Percentiles rank a stretch among this genome's conserved stretches.
These are phyloP conservation scores for Caloboletus inedulis DNA, from an alignment of 1,284 basidiomycete genomes.

Conservation along the genomic window DNA sequence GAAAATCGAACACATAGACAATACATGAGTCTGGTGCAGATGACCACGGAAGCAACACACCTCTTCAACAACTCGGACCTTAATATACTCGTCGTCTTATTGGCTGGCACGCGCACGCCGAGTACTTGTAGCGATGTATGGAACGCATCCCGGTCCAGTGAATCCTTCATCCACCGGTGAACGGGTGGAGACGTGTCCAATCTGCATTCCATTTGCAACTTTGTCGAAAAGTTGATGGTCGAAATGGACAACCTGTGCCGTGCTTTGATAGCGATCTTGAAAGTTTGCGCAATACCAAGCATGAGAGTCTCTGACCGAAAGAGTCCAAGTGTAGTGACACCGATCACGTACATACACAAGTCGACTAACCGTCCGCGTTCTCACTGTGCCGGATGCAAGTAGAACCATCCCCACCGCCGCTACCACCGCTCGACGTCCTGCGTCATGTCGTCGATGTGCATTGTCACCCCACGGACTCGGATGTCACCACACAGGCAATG, in stretches of 20 bases:
- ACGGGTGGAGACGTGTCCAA: conserved; percentile 59
- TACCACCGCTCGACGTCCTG: conserved; percentile 43
- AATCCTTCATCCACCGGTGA: conserved; percentile 41
- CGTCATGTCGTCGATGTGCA: conserved; percentile 72
- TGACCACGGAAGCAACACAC: conserved; percentile 39
- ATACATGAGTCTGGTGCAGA: neutral
- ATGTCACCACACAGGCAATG: conserved; percentile 45
- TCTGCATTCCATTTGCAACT: conserved; percentile 19
- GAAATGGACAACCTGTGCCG: conserved; percentile 6
- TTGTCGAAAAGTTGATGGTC: conserved; percentile 4
- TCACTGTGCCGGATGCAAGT: conserved; percentile 2
- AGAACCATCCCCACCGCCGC: conserved; percentile 1
- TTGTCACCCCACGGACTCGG: conserved; percentile 76
- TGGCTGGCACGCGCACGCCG: conserved; percentile 60
- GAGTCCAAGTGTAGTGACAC: too few species aligned
- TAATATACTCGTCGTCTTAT: conserved; percentile 53
- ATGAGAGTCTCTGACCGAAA: conserved; percentile 11
- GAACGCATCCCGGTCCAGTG: conserved; percentile 65
- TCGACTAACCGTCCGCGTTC: neutral
- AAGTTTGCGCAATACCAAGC: conserved; percentile 16
- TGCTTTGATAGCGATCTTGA: conserved; percentile 6
- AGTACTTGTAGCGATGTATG: conserved; percentile 61
- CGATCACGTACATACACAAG: neutral
- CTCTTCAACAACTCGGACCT: conserved; percentile 54
- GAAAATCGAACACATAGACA: neutral